phyloP scores from a whole-genome alignment of 345 rosid genomes.

The Citrus hindsii region DNA sequence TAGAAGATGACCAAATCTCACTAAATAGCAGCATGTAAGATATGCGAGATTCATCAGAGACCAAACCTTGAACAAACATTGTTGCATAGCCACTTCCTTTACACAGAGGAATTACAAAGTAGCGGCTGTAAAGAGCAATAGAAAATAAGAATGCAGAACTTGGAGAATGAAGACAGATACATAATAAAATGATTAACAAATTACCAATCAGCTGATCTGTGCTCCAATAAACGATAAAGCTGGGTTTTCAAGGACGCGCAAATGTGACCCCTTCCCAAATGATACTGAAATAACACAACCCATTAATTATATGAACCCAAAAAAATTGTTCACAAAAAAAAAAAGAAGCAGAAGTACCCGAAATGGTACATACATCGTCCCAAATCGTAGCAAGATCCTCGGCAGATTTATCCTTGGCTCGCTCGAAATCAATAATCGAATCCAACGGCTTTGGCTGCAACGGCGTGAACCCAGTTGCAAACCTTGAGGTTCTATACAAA shows the following conservation, averaged over 20 bases:
- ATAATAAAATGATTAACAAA: neutral
- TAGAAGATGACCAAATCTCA: neutral
- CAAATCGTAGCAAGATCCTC: constrained; percentile 81
- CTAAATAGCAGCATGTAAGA: neutral
- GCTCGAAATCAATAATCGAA: constrained; percentile 75
- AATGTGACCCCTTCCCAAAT: constrained; percentile 87
- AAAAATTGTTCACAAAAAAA: neutral
- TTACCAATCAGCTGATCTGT: constrained; percentile 86
- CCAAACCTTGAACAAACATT: constrained; percentile 85
- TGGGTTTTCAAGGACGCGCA: constrained; percentile 70
- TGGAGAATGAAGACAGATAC: neutral
- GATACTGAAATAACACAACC: constrained; percentile 49
- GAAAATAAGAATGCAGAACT: constrained; percentile 5
- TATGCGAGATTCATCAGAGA: constrained; percentile 3
- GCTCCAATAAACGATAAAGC: constrained; percentile 67
- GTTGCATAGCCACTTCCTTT: constrained; percentile 88
- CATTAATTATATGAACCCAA: neutral
- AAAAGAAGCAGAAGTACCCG: neutral
- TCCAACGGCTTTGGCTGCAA: constrained; percentile 80
- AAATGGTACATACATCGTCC: constrained; percentile 78
- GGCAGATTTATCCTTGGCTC: constrained; percentile 60
- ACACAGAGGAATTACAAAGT: constrained; percentile 90
- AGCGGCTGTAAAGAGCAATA: constrained; percentile 48
- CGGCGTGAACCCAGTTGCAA: constrained; percentile 84
- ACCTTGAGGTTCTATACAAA: constrained; percentile 58